A percentile compares a stretch with the other conserved stretches of the same genome.
These are phyloP conservation scores for Cladosporium phlei DNA, from an alignment of 2,329 filamentous ascomycete genomes.

Conservation along the genomic window DNA sequence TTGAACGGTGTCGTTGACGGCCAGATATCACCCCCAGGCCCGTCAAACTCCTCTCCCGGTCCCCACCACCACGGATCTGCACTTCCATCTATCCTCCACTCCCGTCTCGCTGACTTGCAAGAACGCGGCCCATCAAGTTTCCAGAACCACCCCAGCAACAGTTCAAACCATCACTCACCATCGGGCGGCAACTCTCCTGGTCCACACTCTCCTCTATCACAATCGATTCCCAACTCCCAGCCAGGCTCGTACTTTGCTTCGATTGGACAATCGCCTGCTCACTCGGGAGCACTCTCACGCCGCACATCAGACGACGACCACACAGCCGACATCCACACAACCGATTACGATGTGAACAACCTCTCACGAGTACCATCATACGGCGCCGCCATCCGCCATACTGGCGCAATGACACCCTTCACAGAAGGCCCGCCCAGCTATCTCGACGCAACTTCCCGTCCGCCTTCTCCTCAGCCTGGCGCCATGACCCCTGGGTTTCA, in stretches of 20 bases:
- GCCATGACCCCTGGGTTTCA: not conserved
- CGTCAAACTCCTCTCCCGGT: slow-evolving; percentile 52
- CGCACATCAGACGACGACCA: slow-evolving; percentile 31
- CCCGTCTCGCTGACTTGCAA: slow-evolving; percentile 56
- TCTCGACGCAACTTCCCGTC: slow-evolving; percentile 42
- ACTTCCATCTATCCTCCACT: slow-evolving; percentile 63
- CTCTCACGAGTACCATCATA: slow-evolving; percentile 49
- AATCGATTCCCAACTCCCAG: slow-evolving; percentile 5
- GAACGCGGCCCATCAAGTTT: slow-evolving; percentile 32
- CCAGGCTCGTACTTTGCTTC: slow-evolving; percentile 22
- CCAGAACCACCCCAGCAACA: slow-evolving; percentile 22
- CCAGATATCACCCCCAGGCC: slow-evolving; percentile 43
- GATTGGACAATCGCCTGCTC: slow-evolving; percentile 23
- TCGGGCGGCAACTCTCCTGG: slow-evolving; percentile 31
- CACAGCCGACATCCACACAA: slow-evolving; percentile 7
- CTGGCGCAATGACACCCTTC: slow-evolving; percentile 37
- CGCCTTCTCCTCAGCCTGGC: slow-evolving; percentile 23
- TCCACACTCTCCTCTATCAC: slow-evolving; percentile 23
- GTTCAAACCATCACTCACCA: slow-evolving; percentile 18
- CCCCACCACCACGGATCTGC: slow-evolving; percentile 36
- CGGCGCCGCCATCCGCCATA: slow-evolving; percentile 45
- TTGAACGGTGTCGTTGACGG: slow-evolving; percentile 49
- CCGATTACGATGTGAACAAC: slow-evolving; percentile 41
- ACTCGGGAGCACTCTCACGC: slow-evolving; percentile 28
- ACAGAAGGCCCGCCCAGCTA: slow-evolving; percentile 42